Evolutionary conservation across 2,329 filamentous ascomycete genomes (phyloP), one percentile per base, ranked within the genome.

Genomic region (Aspergillus fructus): DNA sequence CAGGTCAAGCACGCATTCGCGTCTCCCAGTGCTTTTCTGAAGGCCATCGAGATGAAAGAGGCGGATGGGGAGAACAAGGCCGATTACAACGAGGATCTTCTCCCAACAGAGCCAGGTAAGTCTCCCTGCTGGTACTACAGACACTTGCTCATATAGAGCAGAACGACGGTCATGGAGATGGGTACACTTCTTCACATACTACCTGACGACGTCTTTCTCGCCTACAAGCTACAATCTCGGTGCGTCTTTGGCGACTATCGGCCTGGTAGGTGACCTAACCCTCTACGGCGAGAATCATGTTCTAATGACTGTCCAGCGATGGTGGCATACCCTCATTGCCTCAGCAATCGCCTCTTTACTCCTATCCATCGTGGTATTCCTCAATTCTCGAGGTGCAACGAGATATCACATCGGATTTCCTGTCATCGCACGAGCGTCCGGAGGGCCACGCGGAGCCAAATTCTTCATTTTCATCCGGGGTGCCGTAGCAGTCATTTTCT

Each of bases 401-500:
- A 69, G 74, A 12, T 79, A 79, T 57, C 76, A 79, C 60, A 68
- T 78, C 47, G 76, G 74, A 8, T 79, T 76, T 56, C 76, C 77
- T 2, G 67, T 71, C 15, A 67, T 76, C 17, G 67, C 66, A 19
- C 66, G 76, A n/a, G 66, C 66, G 5, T 73, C 75, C 9, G 76
- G 77, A 58, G 76, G 76, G 55, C 76, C 77, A 69, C 76, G 66
- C 58, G 76, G 75, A 11, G 68, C 71, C 7, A 79, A 76, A 63
- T 79, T 78, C 58, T 75, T 76, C 55, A 75, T 80, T 13, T 66
- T 69, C 27, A 73, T 75, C 8, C 68, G 77, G 49, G 69, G 53
- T 23, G 49, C 58, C 3, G 54, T 54, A 2, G 53, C 53, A 1
- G 40, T 40, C 5, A 73, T 69, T 9, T 68, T 74, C 59, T 72